A percentile compares a stretch with the other conserved stretches of the same genome.
These are phyloP conservation scores for Loxodes magnus DNA, from an alignment of 73 alveolate genomes.

Conservation along the genomic window DNA sequence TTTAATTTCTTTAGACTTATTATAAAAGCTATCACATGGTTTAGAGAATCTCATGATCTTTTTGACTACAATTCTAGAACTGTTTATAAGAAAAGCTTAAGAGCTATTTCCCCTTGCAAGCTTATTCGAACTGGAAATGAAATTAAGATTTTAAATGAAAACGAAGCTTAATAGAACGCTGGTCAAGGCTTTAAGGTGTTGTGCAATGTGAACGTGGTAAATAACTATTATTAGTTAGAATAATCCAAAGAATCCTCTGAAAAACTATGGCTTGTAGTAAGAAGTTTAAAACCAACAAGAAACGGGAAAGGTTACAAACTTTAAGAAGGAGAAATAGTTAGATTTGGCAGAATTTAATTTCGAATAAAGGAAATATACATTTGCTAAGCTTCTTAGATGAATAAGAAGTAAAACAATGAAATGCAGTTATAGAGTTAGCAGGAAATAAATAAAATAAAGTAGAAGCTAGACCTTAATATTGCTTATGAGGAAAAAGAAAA, in stretches of 20 bases:
- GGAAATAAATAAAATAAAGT: background rate
- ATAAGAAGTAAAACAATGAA: background rate
- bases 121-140: conserved; percentile 2
- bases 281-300: background rate
- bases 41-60: conserved; percentile 46
- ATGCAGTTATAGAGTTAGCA: background rate
- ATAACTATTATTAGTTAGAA: background rate
- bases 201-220: background rate
- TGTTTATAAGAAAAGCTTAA: conserved; percentile 6
- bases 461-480: too few species aligned
- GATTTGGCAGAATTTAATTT: conserved; percentile 6
- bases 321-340: conserved; percentile 1
- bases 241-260: background rate
- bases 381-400: background rate
- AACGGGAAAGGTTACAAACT: background rate
- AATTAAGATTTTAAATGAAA: background rate
- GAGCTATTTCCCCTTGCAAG: conserved; percentile 4
- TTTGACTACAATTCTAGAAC: conserved; percentile 41
- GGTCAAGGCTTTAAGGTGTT: background rate
- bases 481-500: too few species aligned
- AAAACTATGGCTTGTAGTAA: conserved; percentile 5
- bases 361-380: background rate
- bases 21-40: conserved; percentile 48
- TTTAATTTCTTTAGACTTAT: too few species aligned
- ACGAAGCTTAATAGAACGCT: background rate